A percentile compares a stretch with the other conserved stretches of the same genome.
Conservation (phyloP, 768 basidiomycete genomes). For the Rubroboletus pulcherrimus region DNA sequence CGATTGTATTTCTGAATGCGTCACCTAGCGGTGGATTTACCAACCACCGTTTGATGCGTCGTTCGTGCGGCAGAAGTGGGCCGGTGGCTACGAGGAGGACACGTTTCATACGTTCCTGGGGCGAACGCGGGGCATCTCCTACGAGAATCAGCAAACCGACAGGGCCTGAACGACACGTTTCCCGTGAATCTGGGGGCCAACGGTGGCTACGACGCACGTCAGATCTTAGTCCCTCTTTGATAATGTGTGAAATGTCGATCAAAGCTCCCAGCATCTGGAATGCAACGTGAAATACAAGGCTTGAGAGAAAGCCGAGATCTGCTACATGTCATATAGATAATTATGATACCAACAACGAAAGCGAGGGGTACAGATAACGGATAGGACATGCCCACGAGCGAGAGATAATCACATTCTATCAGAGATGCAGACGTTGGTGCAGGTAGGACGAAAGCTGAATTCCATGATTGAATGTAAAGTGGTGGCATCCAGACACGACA, state of each 20-base stretch:
- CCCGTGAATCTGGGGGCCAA: constrained; percentile 7
- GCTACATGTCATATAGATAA: neutral
- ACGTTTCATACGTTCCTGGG: constrained; percentile 53
- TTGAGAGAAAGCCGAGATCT: neutral
- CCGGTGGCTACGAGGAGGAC: constrained; percentile 44
- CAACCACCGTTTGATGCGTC: constrained; percentile 43
- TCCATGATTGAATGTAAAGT: constrained; percentile 19
- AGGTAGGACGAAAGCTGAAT: constrained; percentile 26
- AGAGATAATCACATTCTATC: constrained; percentile 6
- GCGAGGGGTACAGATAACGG: constrained; percentile 4
- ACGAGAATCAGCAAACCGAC: constrained; percentile 38
- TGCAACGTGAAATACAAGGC: neutral
- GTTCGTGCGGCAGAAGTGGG: constrained; percentile 47
- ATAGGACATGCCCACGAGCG: neutral
- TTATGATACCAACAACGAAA: neutral
- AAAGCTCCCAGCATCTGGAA: neutral
- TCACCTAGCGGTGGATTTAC: constrained; percentile 44
- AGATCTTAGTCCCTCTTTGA: neutral
- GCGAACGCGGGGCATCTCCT: constrained; percentile 35
- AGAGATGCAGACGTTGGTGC: constrained; percentile 24
- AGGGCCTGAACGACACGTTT: constrained; percentile 29
- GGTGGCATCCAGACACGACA: constrained; percentile 23
- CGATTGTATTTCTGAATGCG: neutral
- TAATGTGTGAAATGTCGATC: neutral
- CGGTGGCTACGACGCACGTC: neutral